phyloP scores from a whole-genome alignment of 2,329 filamentous ascomycete species.

The Trichoderma aggressivum region DNA sequence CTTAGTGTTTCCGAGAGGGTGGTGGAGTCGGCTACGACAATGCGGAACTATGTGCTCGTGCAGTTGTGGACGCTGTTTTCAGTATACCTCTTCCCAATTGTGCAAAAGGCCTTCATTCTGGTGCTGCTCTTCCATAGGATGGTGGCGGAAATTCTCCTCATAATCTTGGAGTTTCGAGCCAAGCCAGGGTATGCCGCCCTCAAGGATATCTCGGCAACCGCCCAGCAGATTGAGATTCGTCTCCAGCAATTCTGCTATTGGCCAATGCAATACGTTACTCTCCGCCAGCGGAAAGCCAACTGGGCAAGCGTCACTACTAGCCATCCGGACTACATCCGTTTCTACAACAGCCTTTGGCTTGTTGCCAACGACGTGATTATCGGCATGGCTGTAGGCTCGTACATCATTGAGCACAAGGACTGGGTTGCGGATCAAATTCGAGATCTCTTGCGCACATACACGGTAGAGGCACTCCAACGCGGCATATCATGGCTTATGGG shows the following conservation, averaged over 20 bases:
- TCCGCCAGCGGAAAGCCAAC: conserved; percentile 83
- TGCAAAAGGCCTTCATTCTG: conserved; percentile 71
- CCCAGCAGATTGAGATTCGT: conserved; percentile 95
- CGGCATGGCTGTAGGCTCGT: conserved; percentile 91
- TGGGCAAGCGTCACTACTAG: conserved; percentile 95
- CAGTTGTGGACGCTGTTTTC: conserved; percentile 68
- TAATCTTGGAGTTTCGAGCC: conserved; percentile 79
- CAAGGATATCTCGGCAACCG: conserved; percentile 94
- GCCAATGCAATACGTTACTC: conserved; percentile 92
- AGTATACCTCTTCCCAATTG: conserved; percentile 73
- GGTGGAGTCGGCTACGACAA: conserved; percentile 85
- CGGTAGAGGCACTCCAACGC: conserved; percentile 79
- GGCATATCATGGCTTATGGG: conserved; percentile 96
- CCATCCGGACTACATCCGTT: conserved; percentile 96
- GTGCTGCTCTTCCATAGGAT: conserved; percentile 76
- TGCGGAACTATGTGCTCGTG: conserved; percentile 70
- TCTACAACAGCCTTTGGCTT: conserved; percentile 98
- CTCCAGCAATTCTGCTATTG: conserved; percentile 98
- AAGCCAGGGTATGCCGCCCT: conserved; percentile 76
- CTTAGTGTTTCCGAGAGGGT: conserved; percentile 93
- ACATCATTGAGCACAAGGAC: conserved; percentile 90
- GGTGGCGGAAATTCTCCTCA: conserved; percentile 73
- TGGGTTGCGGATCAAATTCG: conserved; percentile 81
- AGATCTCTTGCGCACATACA: conserved; percentile 72
- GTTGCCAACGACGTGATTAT: conserved; percentile 99